These are phyloP conservation scores for Kodamaea sp. DNA, from an alignment of 1,139 yeast species.

Conservation along the genomic window DNA sequence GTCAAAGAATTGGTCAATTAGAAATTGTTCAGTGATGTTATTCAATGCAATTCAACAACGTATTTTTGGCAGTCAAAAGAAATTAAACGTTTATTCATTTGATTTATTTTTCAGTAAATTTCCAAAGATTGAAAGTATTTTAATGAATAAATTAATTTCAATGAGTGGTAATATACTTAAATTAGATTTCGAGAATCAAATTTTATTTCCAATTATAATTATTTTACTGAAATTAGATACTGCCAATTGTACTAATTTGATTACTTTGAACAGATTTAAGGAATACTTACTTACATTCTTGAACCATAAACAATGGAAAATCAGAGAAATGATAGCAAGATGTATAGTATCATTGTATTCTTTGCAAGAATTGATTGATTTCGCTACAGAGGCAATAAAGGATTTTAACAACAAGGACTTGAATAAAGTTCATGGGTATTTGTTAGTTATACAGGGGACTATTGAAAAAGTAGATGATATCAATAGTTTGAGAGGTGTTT, in stretches of 20 bases:
- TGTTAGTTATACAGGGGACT: constrained; percentile 7
- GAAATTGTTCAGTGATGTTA: constrained; percentile 92
- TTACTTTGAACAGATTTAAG: constrained; percentile 10
- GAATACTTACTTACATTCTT: constrained; percentile 10
- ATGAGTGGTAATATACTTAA: not conserved
- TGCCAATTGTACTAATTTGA: constrained; percentile 3
- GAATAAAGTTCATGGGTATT: constrained; percentile 8
- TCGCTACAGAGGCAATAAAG: constrained; percentile 4
- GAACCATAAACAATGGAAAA: constrained; percentile 60
- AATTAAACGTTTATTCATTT: constrained; percentile 17
- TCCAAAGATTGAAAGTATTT: constrained; percentile 46
- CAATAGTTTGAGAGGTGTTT: not conserved
- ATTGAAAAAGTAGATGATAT: constrained; percentile 4
- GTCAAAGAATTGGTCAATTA: constrained; percentile 73
- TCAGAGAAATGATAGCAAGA: constrained; percentile 81
- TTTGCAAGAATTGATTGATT: constrained; percentile 18
- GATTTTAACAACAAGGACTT: not conserved
- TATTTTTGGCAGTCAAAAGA: constrained; percentile 60
- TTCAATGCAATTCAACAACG: constrained; percentile 80
- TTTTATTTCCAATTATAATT: constrained; percentile 71
- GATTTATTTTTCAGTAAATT: constrained; percentile 61
- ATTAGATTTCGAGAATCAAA: constrained; percentile 17
- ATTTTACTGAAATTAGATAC: constrained; percentile 58
- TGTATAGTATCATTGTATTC: constrained; percentile 53
- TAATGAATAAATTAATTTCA: constrained; percentile 39